These are phyloP conservation scores for Amyloporia xantha DNA, from an alignment of 768 basidiomycete genomes.

Conservation along the genomic window DNA sequence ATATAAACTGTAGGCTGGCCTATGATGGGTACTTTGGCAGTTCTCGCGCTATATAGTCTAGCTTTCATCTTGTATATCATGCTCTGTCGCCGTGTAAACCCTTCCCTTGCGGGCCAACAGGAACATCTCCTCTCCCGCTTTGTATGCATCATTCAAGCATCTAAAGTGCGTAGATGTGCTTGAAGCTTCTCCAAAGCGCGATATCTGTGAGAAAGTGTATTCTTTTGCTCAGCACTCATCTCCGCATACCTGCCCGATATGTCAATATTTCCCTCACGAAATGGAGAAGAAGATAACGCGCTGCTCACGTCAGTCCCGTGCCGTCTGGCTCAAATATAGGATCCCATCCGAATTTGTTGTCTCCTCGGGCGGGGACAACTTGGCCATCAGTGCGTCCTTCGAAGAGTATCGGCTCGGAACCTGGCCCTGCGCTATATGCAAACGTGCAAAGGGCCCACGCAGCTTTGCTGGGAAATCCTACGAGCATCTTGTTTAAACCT, in stretches of 20 bases:
- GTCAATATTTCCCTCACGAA: too few relatives aligned
- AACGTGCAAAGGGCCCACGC: conserved; percentile 96
- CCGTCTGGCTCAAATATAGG: conserved; percentile 75
- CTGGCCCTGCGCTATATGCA: conserved; percentile 85
- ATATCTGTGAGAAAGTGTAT: conserved; percentile 58
- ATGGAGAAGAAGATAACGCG: neutral
- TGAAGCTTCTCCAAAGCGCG: conserved; percentile 55
- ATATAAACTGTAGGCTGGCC: neutral
- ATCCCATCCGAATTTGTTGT: conserved; percentile 85
- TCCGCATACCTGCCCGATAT: conserved; percentile 61
- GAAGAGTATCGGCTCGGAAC: conserved; percentile 68
- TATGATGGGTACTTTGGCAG: neutral
- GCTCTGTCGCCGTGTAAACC: too few relatives aligned
- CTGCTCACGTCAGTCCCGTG: conserved; percentile 65
- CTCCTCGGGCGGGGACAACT: conserved; percentile 85
- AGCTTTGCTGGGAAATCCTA: conserved; percentile 64
- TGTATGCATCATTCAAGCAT: neutral
- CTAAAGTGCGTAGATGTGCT: conserved; percentile 27
- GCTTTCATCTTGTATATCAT: neutral
- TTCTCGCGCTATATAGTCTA: too few relatives aligned
- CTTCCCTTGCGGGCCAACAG: too few relatives aligned
- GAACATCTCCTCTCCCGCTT: too few relatives aligned
- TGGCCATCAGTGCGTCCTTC: conserved; percentile 85
- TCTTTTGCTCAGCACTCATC: conserved; percentile 60
- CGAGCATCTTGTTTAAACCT: conserved; percentile 80